Conservation (phyloP, 2,329 filamentous ascomycete genomes). For the Xylaria digitata region DNA sequence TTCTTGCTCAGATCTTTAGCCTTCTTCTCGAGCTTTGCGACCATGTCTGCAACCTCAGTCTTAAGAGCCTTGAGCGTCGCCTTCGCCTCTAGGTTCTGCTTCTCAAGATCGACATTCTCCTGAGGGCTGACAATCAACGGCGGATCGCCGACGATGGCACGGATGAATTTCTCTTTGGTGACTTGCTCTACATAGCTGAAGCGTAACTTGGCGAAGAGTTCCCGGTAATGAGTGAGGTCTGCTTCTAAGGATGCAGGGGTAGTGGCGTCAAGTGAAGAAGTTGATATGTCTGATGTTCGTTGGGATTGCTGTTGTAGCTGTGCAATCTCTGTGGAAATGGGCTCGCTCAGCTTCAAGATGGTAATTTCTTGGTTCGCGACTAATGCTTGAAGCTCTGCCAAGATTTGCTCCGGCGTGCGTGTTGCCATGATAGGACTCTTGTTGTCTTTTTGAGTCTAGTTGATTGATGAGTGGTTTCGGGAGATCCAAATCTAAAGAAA, state of each 20-base stretch:
- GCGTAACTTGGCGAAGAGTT: slow-evolving; percentile 93
- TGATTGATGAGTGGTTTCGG: not conserved
- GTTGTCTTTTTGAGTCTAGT: not conserved
- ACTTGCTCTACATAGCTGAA: slow-evolving; percentile 99
- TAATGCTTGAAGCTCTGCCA: slow-evolving; percentile 64
- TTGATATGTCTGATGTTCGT: slow-evolving; percentile 79
- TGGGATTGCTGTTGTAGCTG: slow-evolving; percentile 56
- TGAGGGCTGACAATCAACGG: slow-evolving; percentile 84
- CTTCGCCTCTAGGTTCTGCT: slow-evolving; percentile 75
- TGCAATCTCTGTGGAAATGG: slow-evolving; percentile 68
- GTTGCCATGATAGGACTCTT: slow-evolving; percentile 41
- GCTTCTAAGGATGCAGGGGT: slow-evolving; percentile 82
- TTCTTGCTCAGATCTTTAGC: slow-evolving; percentile 68
- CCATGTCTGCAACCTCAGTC: slow-evolving; percentile 78
- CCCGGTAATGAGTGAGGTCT: slow-evolving; percentile 90
- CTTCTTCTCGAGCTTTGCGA: slow-evolving; percentile 75
- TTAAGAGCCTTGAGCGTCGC: slow-evolving; percentile 83
- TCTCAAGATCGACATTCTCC: slow-evolving; percentile 84
- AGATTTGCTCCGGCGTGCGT: slow-evolving; percentile 54
- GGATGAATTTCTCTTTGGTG: slow-evolving; percentile 97
- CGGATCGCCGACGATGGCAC: slow-evolving; percentile 89
- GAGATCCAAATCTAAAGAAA: not conserved
- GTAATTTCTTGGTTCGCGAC: slow-evolving; percentile 72
- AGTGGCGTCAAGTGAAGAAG: slow-evolving; percentile 70
- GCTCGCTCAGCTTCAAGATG: slow-evolving; percentile 81